Base-by-base conservation (phyloP, 495 filamentous ascomycete species). In the Ascobolus immersus region DNA sequence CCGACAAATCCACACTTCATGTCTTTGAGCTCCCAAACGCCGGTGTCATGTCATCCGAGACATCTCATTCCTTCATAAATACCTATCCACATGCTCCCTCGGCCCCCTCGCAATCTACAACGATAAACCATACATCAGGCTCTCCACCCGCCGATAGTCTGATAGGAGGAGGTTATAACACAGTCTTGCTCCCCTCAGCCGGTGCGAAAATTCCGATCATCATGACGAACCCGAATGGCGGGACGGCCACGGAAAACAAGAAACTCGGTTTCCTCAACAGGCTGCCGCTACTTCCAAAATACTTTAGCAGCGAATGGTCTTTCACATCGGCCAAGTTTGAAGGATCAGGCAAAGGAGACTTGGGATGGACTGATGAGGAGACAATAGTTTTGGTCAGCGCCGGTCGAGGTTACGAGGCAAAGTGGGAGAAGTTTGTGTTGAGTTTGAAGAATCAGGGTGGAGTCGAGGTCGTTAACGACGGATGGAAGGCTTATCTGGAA, bases 1-100 rank as follows among this genome's bases (percentile, higher is more conserved):
- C 80, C 17, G 86, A 96, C 57, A 96, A 93, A 51, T 78, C 73
- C 4, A 96, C 80, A 2, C 55, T 96, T 12, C 86, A 96, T 53
- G 67, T 96, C 25, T 96, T 93, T 48, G 78, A 93, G 34, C 55
- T 77, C 13, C 67, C 65, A 5, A 52, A 57, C 33, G 49, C 50
- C 24, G 19, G 21, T n/a, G n/a, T n/a, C n/a, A n/a, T n/a, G n/a
- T n/a, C n/a, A n/a, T n/a, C n/a, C n/a, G n/a, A n/a, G n/a, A n/a
- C n/a, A n/a, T n/a, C n/a, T n/a, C n/a, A n/a, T n/a, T n/a, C n/a
- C n/a, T n/a, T n/a, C n/a, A n/a, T n/a, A n/a, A n/a, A n/a, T n/a
- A n/a, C n/a, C n/a, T n/a, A n/a, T n/a, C n/a, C n/a, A n/a, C n/a
- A n/a, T n/a, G n/a, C n/a, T n/a, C n/a, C n/a, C n/a, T n/a, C n/a